phyloP scores from a whole-genome alignment of 2,329 filamentous ascomycete species.

The Neoarthrinium moseri region DNA sequence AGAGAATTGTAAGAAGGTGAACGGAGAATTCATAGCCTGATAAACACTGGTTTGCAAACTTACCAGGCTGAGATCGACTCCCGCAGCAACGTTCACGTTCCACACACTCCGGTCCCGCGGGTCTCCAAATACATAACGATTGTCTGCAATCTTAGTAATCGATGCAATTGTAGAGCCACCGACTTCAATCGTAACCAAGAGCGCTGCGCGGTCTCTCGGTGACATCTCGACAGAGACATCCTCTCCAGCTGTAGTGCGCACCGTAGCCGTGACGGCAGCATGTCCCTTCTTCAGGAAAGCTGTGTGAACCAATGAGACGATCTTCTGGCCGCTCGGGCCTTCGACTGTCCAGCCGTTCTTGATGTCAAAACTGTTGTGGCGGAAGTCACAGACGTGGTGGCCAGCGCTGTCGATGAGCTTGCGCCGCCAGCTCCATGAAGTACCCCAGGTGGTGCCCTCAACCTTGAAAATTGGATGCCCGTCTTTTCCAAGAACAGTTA shows the following conservation, averaged over 20 bases:
- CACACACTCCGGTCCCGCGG: conserved; percentile 8
- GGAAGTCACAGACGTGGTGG: conserved; percentile 15
- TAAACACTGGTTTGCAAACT: neutral
- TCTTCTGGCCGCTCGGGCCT: conserved; percentile 6
- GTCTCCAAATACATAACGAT: neutral
- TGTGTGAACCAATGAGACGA: conserved; percentile 14
- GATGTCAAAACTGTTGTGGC: conserved; percentile 14
- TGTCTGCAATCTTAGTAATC: conserved; percentile 10
- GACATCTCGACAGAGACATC: conserved; percentile 13
- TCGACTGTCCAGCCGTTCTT: conserved; percentile 18
- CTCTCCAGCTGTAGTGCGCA: conserved; percentile 14
- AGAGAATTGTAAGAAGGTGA: neutral
- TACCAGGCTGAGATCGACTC: conserved; percentile 12
- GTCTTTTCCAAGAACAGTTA: conserved; percentile 1
- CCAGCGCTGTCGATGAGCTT: conserved; percentile 12
- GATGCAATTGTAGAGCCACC: conserved; percentile 4
- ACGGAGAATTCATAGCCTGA: neutral
- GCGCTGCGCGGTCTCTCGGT: conserved; percentile 1
- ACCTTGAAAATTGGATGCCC: conserved; percentile 11
- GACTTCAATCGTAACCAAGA: neutral
- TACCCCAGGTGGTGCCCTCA: conserved; percentile 11
- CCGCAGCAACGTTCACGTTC: conserved; percentile 10
- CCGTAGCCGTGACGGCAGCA: conserved; percentile 11
- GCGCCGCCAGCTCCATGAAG: conserved; percentile 17
- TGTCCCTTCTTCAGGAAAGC: conserved; percentile 10